These are phyloP conservation scores for Euphorbia peplus DNA, from an alignment of 345 rosid species.

Conservation along the genomic window DNA sequence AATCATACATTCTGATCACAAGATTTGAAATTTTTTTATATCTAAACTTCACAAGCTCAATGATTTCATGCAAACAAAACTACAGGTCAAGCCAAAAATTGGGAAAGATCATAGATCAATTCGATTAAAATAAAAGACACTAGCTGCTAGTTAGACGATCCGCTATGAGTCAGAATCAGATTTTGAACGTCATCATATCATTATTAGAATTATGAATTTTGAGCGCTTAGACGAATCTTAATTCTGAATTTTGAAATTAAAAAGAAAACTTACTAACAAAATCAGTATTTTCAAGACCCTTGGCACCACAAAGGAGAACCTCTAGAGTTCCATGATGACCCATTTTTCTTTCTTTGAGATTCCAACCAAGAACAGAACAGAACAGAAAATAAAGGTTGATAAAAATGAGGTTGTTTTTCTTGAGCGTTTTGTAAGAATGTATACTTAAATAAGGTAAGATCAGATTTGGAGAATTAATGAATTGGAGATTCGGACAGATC, in stretches of 20 bases:
- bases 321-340: constrained; percentile 63
- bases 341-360: constrained; percentile 34
- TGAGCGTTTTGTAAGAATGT: not conserved
- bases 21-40: too few relatives aligned
- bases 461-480: not conserved
- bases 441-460: not conserved
- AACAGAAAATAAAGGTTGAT: not conserved
- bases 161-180: too few relatives aligned
- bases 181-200: too few relatives aligned
- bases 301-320: constrained; percentile 58
- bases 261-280: constrained; percentile 9
- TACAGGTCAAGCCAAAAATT: not conserved
- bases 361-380: not conserved
- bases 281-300: constrained; percentile 51
- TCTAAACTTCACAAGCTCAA: not conserved
- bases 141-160: too few relatives aligned
- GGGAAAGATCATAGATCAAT: not conserved
- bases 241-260: not conserved
- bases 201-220: too few relatives aligned
- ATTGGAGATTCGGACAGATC: not conserved
- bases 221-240: too few relatives aligned
- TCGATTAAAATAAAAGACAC: not conserved
- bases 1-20: not conserved
- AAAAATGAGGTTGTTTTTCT: not conserved
- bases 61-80: not conserved